A percentile compares a stretch with the other conserved stretches of the same genome.
phyloP scores from a whole-genome alignment of 768 basidiomycete species.

The Psilocybe sp. region DNA sequence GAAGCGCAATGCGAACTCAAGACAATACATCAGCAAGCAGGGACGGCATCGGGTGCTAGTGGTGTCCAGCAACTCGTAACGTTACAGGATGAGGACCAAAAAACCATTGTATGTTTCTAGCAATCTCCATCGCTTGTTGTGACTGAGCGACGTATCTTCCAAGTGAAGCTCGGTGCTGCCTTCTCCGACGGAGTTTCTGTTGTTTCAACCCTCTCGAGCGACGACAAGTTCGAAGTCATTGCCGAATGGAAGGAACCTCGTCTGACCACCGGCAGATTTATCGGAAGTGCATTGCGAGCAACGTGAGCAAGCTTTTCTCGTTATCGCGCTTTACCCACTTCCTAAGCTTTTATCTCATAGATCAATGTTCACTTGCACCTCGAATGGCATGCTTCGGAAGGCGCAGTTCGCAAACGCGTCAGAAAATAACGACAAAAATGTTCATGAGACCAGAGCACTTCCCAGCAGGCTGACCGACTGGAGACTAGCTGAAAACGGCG shows the following conservation, averaged over 20 bases:
- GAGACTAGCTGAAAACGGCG: constrained; percentile 49
- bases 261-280: constrained; percentile 52
- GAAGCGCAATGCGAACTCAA: constrained; percentile 31
- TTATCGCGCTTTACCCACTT: not conserved
- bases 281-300: constrained; percentile 54
- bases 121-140: not conserved
- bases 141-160: constrained; percentile 14
- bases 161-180: constrained; percentile 66
- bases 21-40: constrained; percentile 30
- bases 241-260: constrained; percentile 66
- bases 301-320: constrained; percentile 36
- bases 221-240: constrained; percentile 36
- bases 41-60: constrained; percentile 2
- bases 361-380: constrained; percentile 66
- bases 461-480: constrained; percentile 72
- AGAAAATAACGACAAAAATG: constrained; percentile 6
- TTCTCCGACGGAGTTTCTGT: constrained; percentile 57
- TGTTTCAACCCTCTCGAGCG: constrained; percentile 39
- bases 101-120: constrained; percentile 35
- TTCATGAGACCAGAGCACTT: constrained; percentile 36
- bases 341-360: constrained; percentile 24
- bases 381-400: constrained; percentile 68
- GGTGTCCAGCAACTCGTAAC: constrained; percentile 26
- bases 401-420: constrained; percentile 28
- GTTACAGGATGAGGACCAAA: constrained; percentile 1